Percentiles rank a stretch among this genome's conserved stretches.
Evolutionary conservation across 2,329 filamentous ascomycete species (phyloP).

Genomic region (Ceratocystiopsis brevicomis): DNA sequence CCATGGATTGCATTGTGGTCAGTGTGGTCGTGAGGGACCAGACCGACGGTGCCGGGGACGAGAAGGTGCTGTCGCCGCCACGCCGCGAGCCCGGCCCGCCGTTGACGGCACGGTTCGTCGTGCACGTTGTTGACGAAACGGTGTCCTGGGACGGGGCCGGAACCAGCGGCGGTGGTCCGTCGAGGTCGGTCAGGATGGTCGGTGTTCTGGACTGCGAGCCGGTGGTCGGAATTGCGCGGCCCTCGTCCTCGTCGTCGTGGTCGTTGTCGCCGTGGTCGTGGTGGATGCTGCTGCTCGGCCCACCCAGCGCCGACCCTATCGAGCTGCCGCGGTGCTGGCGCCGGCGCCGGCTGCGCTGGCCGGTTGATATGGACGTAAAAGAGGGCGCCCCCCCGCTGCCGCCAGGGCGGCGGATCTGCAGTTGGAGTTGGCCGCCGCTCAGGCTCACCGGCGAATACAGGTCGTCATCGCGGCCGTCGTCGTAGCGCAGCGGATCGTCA

Average conservation of each 20-base stretch:
- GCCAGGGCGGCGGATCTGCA: conserved; percentile 4
- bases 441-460: too few relatives aligned
- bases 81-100: conserved; percentile 41
- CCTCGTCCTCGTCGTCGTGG: conserved; percentile 29
- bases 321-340: conserved; percentile 28
- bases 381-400: conserved; percentile 31
- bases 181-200: conserved; percentile 68
- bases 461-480: background rate
- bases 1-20: conserved; percentile 65
- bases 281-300: background rate
- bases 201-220: conserved; percentile 58
- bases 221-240: conserved; percentile 34
- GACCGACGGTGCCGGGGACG: conserved; percentile 63
- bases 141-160: conserved; percentile 53
- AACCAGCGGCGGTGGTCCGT: conserved; percentile 50
- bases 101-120: conserved; percentile 48
- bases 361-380: conserved; percentile 36
- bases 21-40: conserved; percentile 67
- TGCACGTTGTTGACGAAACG: conserved; percentile 38
- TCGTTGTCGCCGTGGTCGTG: background rate
- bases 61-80: conserved; percentile 61
- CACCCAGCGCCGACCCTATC: conserved; percentile 28
- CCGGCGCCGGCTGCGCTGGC: conserved; percentile 20
- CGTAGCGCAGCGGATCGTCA: conserved; percentile 3
- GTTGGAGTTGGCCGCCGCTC: background rate